Conservation (phyloP, 176 grass and related monocot genomes). For the Rhipidocladum racemiflorum region DNA sequence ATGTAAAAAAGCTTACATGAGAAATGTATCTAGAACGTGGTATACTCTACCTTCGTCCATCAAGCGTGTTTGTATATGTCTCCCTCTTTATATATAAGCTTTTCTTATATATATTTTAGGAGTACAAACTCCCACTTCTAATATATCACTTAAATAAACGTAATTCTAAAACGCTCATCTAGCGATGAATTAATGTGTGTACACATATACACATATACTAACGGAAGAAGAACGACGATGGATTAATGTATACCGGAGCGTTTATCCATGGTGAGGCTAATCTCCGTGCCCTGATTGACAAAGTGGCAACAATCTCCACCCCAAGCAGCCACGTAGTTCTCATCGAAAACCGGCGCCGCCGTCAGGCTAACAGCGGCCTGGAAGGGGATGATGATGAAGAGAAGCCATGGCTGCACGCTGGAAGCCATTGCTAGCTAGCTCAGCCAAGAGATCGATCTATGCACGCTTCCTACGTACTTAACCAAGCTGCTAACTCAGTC, state of each 20-base stretch:
- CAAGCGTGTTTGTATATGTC: no score
- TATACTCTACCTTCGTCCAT: no score
- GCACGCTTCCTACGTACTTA: neutral
- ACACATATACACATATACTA: neutral
- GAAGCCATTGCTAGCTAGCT: neutral
- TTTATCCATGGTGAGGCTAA: conserved; percentile 61
- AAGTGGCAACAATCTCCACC: conserved; percentile 50
- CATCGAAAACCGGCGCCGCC: conserved; percentile 28
- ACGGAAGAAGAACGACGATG: neutral
- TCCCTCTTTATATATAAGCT: no score
- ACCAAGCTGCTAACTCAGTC: neutral
- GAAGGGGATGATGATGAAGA: neutral
- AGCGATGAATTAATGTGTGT: no score
- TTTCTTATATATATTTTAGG: no score
- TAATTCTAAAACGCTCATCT: no score
- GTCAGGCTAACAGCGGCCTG: neutral
- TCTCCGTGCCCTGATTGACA: conserved; percentile 28
- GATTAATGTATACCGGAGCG: conserved; percentile 41
- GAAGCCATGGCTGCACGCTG: neutral
- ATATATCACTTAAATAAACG: no score
- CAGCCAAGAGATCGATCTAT: neutral
- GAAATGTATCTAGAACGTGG: no score
- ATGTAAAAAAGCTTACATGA: no score
- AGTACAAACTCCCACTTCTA: no score
- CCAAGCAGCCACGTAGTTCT: conserved; percentile 53